A percentile compares a stretch with the other conserved stretches of the same genome.
phyloP scores from a whole-genome alignment of 441 rosid genomes.

The Populus hybrid region DNA sequence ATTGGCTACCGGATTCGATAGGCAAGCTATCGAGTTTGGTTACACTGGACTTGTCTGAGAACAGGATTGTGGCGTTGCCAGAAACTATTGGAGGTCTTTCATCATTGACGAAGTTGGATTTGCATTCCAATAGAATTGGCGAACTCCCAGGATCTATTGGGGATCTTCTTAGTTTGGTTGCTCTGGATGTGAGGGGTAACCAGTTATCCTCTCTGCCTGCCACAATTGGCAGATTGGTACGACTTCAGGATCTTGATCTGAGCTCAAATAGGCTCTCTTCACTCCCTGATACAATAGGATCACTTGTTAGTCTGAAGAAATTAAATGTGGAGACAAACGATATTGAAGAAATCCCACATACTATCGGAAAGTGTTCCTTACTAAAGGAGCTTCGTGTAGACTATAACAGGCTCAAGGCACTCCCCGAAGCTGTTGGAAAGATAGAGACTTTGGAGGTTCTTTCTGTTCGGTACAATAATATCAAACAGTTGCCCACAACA shows the following conservation, averaged over 20 bases:
- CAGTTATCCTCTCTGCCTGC: constrained; percentile 69
- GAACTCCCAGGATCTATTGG: constrained; percentile 80
- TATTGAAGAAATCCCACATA: constrained; percentile 80
- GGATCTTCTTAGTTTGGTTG: constrained; percentile 61
- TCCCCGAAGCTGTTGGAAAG: constrained; percentile 98
- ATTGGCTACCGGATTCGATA: constrained; percentile 90
- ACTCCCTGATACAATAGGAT: constrained; percentile 70
- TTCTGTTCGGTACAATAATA: constrained; percentile 80
- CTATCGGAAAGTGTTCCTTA: constrained; percentile 64
- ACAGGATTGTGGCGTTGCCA: constrained; percentile 63
- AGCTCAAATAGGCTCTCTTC: constrained; percentile 59
- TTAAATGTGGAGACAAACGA: constrained; percentile 79
- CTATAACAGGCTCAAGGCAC: constrained; percentile 91
- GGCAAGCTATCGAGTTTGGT: constrained; percentile 73
- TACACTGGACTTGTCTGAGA: constrained; percentile 80
- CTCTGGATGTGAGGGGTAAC: constrained; percentile 73
- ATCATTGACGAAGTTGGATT: constrained; percentile 67
- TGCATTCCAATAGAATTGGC: constrained; percentile 72
- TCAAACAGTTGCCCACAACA: constrained; percentile 86
- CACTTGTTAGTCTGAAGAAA: constrained; percentile 59
- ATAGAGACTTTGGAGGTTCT: constrained; percentile 65
- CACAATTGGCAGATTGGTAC: constrained; percentile 50
- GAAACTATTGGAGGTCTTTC: constrained; percentile 68
- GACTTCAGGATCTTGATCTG: constrained; percentile 81
- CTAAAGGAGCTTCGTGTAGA: constrained; percentile 73